Conservation (phyloP, 192 early-diverging fungal species). For the Haplosporangium gracile region DNA sequence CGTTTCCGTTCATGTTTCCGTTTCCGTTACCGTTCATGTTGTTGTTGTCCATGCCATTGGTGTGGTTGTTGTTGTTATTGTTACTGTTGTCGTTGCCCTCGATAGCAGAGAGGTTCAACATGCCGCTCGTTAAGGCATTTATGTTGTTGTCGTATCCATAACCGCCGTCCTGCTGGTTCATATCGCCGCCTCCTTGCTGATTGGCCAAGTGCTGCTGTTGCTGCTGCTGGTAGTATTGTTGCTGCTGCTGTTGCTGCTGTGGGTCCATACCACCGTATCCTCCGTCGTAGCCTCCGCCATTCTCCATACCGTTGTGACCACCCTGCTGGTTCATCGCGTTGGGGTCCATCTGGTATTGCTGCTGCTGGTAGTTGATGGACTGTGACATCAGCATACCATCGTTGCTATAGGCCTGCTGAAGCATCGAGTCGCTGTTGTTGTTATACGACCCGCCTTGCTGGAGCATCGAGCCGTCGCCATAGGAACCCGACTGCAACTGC, state of each 20-base stretch:
- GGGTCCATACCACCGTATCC: slow-evolving; percentile 29
- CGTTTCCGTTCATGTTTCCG: neutral
- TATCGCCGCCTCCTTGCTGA: slow-evolving; percentile 9
- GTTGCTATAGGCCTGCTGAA: slow-evolving; percentile 10
- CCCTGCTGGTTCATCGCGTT: slow-evolving; percentile 8
- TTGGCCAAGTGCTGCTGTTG: slow-evolving; percentile 9
- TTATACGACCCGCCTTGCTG: neutral
- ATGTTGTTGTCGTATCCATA: slow-evolving; percentile 9
- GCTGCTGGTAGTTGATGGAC: slow-evolving; percentile 25
- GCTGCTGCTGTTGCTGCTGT: slow-evolving; percentile 9
- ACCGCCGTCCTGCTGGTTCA: slow-evolving; percentile 5
- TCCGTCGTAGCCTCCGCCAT: slow-evolving; percentile 19
- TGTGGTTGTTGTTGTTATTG: slow-evolving; percentile 5
- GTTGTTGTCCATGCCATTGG: slow-evolving; percentile 26
- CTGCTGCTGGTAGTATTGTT: slow-evolving; percentile 4
- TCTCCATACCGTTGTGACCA: slow-evolving; percentile 16
- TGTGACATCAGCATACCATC: slow-evolving; percentile 28
- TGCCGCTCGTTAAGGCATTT: slow-evolving; percentile 16
- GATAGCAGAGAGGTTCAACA: slow-evolving; percentile 9
- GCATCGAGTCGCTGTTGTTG: neutral
- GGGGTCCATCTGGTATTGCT: slow-evolving; percentile 3
- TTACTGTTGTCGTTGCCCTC: slow-evolving; percentile 18
- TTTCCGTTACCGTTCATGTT: neutral
- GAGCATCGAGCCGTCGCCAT: slow-evolving; percentile 15
- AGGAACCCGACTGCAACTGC: slow-evolving; percentile 26